Conservation (phyloP, 768 basidiomycete genomes). For the Gymnopilus junonius region DNA sequence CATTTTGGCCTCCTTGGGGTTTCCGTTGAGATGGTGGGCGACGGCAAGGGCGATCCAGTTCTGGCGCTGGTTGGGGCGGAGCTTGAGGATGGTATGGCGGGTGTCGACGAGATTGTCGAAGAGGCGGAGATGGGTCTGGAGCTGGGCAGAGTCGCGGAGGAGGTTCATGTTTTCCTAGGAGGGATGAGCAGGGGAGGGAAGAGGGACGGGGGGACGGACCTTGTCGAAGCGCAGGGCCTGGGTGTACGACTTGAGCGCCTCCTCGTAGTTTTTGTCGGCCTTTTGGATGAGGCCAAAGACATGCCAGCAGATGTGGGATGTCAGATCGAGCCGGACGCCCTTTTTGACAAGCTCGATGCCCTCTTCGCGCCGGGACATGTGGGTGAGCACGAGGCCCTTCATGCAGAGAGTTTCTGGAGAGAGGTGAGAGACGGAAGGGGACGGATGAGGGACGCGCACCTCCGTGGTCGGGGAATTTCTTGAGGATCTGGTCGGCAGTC, state of each 20-base stretch:
- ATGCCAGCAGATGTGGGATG: slow-evolving; percentile 97
- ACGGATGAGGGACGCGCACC: slow-evolving; percentile 52
- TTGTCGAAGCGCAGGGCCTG: slow-evolving; percentile 90
- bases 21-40: slow-evolving; percentile 84
- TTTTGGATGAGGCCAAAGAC: slow-evolving; percentile 96
- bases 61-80: slow-evolving; percentile 82
- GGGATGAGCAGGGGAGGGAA: not conserved
- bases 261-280: slow-evolving; percentile 92
- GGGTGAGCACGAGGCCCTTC: slow-evolving; percentile 89
- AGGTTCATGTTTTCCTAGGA: slow-evolving; percentile 92
- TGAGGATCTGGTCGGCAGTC: slow-evolving; percentile 90
- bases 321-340: slow-evolving; percentile 79
- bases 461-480: slow-evolving; percentile 95
- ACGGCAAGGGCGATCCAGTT: slow-evolving; percentile 92
- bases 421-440: slow-evolving; percentile 6
- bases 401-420: slow-evolving; percentile 89
- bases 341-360: slow-evolving; percentile 85
- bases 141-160: slow-evolving; percentile 84
- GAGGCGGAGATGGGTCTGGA: slow-evolving; percentile 86
- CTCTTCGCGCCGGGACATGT: slow-evolving; percentile 79
- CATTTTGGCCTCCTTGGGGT: slow-evolving; percentile 68
- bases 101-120: slow-evolving; percentile 83
- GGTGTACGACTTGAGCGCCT: slow-evolving; percentile 90
- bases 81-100: slow-evolving; percentile 75
- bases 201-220: slow-evolving; percentile 48